Evolutionary conservation across 1,139 yeast genomes (phyloP), one percentile per base, ranked within the genome.

Genomic region (Candida sanyaensis): DNA sequence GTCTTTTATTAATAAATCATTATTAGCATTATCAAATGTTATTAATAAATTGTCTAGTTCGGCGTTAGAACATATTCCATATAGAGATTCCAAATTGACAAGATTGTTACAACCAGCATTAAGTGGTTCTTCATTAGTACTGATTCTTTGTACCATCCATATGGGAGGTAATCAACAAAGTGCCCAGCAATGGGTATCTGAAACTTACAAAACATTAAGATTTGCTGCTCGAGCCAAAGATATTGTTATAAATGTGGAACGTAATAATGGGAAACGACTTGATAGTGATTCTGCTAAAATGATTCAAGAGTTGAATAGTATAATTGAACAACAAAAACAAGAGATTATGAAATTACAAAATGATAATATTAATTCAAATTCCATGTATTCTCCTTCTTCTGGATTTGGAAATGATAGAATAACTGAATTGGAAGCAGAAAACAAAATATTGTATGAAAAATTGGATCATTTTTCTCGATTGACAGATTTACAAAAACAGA

Each of bases 201-300:
- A 93, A 62, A 90, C 98, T 0, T 76, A 86, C 44, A 90, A 90
- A 60, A 92, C 98, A 0, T 73, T 93, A 32, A 71, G 98, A 48
- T 93, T 92, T 71, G 98, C 97, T 0, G 90, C 96, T 0, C 75
- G 97, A 51, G 98, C 98, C 1, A 92, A 91, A 60, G 91, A 91
- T 63, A 84, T 91, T 45, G 77, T 83, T 9, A 78, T 91, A 54
- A 78, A 76, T 48, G 96, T 89, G 6, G 80, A 79, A 50, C 81
- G 80, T 50, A 83, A 78, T 55, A 80, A 76, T 51, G 53, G 63
- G 24, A 47, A 59, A 24, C 49, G 52, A 10, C 45, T 66, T 8
- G 58, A 66, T 8, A 73, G 66, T 8, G 75, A 68, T 38, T 71
- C 80, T 17, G 71, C 71, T 44, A 68, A 65, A 46, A 57, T 77